Base-by-base conservation (phyloP, 352 stramenopile genomes). In the Phytophthora fragariaefolia region DNA sequence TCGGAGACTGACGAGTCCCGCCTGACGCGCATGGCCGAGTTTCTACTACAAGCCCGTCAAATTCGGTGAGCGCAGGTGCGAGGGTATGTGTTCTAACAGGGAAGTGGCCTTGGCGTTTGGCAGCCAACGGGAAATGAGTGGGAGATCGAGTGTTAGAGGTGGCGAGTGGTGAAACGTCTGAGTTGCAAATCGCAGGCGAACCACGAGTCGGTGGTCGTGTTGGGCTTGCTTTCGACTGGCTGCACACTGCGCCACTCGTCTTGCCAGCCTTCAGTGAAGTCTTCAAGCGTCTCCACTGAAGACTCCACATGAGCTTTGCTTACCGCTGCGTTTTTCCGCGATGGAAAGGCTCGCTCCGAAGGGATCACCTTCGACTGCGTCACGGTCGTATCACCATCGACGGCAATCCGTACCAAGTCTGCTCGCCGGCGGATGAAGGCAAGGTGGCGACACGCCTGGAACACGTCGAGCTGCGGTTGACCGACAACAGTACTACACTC, bases 1-100 rank as follows among this genome's bases (percentile, higher is more conserved):
- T 71, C 48, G 57, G 49, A 64, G 62, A 74, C 61, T 74, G 66
- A 47, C 42, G 20, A 57, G 50, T 63, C 32, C 61, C 61, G 45
- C 52, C 58, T 66, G 49, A 61, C 50, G 22, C 24, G 42, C 40
- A 58, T 50, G 53, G 10, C n/a, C 8, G n/a, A 40, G 61, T 43
- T 52, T 69, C 53, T 69, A 69, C 63, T 42, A 15, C 9, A 42
- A 42, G 17, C 9, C 9, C 17, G 24, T 7, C 18, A 30, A 13
- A 47, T 50, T 17, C 3, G 50, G 8, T 38, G 32, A 13, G 9
- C 32, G 32, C 4, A 38, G 13, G 32, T 17, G 32, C 10, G 32
- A 38, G 32, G 32, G 32, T 38, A 38, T 38, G 32, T 9, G 32
- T n/a, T 38, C 10, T 13, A n/a, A 13, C 10, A 38, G 7, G 32